Conservation (phyloP, 768 basidiomycete genomes). For the Leccinum boreale region DNA sequence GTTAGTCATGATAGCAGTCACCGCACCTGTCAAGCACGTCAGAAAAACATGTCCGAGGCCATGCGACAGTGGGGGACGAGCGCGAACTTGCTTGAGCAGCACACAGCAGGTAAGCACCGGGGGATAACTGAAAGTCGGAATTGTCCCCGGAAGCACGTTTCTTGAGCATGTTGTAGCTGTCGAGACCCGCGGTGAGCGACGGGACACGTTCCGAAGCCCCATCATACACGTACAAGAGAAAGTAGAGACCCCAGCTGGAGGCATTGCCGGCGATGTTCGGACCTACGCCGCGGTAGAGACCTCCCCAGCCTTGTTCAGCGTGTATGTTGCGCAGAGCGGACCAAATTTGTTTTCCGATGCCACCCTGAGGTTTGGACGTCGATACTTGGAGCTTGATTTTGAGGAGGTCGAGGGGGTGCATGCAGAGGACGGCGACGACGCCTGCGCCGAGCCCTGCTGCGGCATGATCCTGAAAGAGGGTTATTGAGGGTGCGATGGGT, state of each 20-base stretch:
- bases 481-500: not conserved
- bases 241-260: slow-evolving; percentile 96
- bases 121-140: slow-evolving; percentile 62
- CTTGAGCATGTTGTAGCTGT: slow-evolving; percentile 92
- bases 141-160: slow-evolving; percentile 69
- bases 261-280: slow-evolving; percentile 95
- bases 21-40: slow-evolving; percentile 60
- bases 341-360: slow-evolving; percentile 75
- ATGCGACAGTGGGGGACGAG: slow-evolving; percentile 13
- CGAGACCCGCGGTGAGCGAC: slow-evolving; percentile 2
- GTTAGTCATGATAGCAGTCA: slow-evolving; percentile 92
- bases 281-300: slow-evolving; percentile 85
- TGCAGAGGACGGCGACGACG: slow-evolving; percentile 85
- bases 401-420: slow-evolving; percentile 96
- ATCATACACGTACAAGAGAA: slow-evolving; percentile 72
- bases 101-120: slow-evolving; percentile 79
- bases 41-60: slow-evolving; percentile 11
- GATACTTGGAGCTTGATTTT: slow-evolving; percentile 93
- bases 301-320: slow-evolving; percentile 70
- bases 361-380: slow-evolving; percentile 57
- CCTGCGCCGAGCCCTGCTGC: slow-evolving; percentile 92
- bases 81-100: slow-evolving; percentile 95
- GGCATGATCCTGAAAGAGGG: slow-evolving; percentile 80
- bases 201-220: not conserved
- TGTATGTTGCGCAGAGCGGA: slow-evolving; percentile 70